Evolutionary conservation across 2,329 filamentous ascomycete species (phyloP).

Genomic region (Claviceps citrina): DNA sequence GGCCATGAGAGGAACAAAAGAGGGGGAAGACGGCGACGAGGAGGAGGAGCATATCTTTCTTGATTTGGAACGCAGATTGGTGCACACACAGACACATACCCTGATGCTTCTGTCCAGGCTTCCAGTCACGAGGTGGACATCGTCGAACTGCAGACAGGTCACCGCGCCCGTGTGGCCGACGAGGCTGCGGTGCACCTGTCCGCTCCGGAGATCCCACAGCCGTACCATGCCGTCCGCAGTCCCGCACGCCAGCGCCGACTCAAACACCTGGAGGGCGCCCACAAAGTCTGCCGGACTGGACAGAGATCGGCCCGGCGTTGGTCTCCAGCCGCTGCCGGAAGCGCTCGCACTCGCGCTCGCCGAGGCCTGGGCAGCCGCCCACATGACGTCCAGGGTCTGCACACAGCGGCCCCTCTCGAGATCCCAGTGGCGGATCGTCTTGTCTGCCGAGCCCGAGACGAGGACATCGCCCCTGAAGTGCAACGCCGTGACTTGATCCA

Average conservation of each 20-base stretch:
- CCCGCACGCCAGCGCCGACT: constrained; percentile 86
- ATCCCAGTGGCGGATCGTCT: constrained; percentile 96
- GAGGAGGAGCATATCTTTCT: too few species aligned
- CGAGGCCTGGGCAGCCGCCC: constrained; percentile 85
- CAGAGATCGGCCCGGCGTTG: constrained; percentile 45
- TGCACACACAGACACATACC: constrained; percentile 53
- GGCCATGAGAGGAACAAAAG: too few species aligned
- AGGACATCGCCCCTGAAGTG: constrained; percentile 81
- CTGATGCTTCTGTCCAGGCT: constrained; percentile 85
- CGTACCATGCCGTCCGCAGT: constrained; percentile 96
- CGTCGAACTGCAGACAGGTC: constrained; percentile 89
- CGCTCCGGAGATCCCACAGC: constrained; percentile 89
- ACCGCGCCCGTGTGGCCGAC: constrained; percentile 93
- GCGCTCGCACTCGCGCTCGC: constrained; percentile 48
- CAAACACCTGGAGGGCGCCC: constrained; percentile 86
- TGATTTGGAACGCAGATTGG: too few species aligned
- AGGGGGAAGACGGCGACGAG: too few species aligned
- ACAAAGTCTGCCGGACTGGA: constrained; percentile 74
- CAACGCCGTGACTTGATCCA: constrained; percentile 86
- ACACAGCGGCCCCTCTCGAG: constrained; percentile 93
- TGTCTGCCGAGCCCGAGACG: constrained; percentile 91
- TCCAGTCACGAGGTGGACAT: constrained; percentile 85
- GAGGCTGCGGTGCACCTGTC: constrained; percentile 89
- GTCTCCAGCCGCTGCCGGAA: constrained; percentile 54
- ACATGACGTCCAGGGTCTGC: constrained; percentile 92